A percentile compares a stretch with the other conserved stretches of the same genome.
Conservation (phyloP, 352 stramenopile genomes). For the Globisporangium takayamanum region DNA sequence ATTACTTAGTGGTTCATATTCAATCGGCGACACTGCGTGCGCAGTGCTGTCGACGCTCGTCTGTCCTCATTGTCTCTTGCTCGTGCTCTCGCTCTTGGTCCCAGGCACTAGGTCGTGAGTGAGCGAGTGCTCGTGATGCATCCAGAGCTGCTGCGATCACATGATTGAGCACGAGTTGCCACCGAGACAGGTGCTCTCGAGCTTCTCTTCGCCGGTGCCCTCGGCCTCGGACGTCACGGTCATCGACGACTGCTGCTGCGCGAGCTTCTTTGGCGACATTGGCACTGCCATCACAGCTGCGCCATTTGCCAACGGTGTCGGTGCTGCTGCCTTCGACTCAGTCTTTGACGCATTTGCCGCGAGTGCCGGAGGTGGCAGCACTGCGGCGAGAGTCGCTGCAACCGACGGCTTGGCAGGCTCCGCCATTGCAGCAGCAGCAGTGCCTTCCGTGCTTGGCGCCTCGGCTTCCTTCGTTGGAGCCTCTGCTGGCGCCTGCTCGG, state of each 20-base stretch:
- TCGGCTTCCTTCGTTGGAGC: background rate
- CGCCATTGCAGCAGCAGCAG: background rate
- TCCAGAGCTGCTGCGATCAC: slow-evolving; percentile 18
- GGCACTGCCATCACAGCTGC: slow-evolving; percentile 3
- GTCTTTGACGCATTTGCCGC: background rate
- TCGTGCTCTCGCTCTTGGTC: too few relatives aligned
- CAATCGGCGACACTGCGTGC: too few relatives aligned
- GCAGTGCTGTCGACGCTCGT: too few relatives aligned
- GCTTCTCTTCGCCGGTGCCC: slow-evolving; percentile 14
- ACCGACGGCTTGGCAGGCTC: background rate
- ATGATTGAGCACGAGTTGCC: slow-evolving; percentile 50
- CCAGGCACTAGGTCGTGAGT: too few relatives aligned
- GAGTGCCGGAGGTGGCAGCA: background rate
- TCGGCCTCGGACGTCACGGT: slow-evolving; percentile 12
- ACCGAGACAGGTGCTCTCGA: slow-evolving; percentile 32
- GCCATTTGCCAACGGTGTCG: slow-evolving; percentile 7
- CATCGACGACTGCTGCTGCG: slow-evolving; percentile 10
- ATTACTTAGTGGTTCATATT: too few relatives aligned
- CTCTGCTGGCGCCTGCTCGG: background rate
- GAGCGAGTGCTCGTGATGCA: background rate
- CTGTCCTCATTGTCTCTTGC: too few relatives aligned
- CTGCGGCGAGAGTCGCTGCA: background rate
- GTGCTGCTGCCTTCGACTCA: slow-evolving; percentile 1
- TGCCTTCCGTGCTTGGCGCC: background rate
- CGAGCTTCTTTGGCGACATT: slow-evolving; percentile 9